Conservation (phyloP, 139 green algal genomes). For the Chlamydomonas sp. region DNA sequence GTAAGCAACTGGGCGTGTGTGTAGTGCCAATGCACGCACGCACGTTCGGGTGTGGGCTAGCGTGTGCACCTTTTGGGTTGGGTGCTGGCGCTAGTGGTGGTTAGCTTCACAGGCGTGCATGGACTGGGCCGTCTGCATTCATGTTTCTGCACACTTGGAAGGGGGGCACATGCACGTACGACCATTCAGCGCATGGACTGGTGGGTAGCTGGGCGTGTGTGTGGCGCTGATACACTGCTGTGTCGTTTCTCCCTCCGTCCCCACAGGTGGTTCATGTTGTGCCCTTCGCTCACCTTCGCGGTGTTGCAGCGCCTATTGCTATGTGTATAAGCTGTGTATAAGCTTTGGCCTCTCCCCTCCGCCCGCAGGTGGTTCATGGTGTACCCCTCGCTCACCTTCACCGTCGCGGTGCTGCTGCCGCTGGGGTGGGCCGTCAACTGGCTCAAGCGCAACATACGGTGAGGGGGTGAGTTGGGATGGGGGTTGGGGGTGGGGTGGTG, state of each 20-base stretch:
- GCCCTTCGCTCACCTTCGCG: not conserved
- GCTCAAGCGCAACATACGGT: conserved; percentile 47
- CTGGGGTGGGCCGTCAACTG: conserved; percentile 41
- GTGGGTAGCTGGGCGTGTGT: not conserved
- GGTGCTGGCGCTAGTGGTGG: no score
- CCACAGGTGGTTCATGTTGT: conserved; percentile 16
- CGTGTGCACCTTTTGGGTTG: no score
- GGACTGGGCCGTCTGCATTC: no score
- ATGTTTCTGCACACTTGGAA: no score
- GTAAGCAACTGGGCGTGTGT: not conserved
- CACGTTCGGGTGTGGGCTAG: no score
- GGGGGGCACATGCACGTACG: no score
- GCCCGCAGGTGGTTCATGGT: conserved; percentile 41
- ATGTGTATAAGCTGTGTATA: no score
- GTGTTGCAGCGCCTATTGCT: conserved; percentile 12
- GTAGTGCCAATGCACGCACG: not conserved
- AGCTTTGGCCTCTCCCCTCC: not conserved
- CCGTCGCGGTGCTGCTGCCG: conserved; percentile 41
- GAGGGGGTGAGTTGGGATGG: not conserved
- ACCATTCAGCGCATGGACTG: conserved; percentile 44
- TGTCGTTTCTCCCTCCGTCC: not conserved
- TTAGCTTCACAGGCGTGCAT: no score
- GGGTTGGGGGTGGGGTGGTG: no score
- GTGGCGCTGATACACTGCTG: no score
- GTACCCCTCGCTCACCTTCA: conserved; percentile 50